These are phyloP conservation scores for Chaetomiaceae sp. DNA, from an alignment of 2,329 filamentous ascomycete species.

Conservation along the genomic window DNA sequence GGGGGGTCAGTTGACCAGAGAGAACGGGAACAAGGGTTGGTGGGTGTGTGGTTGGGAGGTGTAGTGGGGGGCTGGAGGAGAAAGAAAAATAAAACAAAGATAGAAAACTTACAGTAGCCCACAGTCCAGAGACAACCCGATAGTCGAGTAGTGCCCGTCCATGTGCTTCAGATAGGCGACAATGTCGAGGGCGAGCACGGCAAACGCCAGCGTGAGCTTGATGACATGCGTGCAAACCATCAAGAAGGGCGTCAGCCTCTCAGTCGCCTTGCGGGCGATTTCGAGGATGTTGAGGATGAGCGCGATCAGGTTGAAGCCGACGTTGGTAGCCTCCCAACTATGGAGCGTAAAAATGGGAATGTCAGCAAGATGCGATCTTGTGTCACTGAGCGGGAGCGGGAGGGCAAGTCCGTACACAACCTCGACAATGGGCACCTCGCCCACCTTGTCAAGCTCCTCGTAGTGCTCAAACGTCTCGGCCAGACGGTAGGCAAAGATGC, in stretches of 20 bases:
- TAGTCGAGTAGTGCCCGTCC: slow-evolving; percentile 44
- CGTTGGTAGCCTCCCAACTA: slow-evolving; percentile 52
- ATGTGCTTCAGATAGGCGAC: slow-evolving; percentile 43
- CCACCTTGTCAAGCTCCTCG: slow-evolving; percentile 37
- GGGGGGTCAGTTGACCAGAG: too few relatives aligned
- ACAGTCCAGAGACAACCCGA: slow-evolving; percentile 46
- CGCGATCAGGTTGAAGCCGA: slow-evolving; percentile 44
- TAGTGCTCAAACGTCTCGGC: slow-evolving; percentile 42
- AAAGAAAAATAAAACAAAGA: too few relatives aligned
- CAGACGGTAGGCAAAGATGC: slow-evolving; percentile 50
- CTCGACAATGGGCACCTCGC: slow-evolving; percentile 41
- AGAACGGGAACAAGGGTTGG: too few relatives aligned
- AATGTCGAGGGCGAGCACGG: slow-evolving; percentile 47
- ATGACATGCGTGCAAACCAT: slow-evolving; percentile 49
- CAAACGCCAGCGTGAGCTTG: slow-evolving; percentile 43
- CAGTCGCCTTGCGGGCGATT: slow-evolving; percentile 42
- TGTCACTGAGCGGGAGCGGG: too few relatives aligned
- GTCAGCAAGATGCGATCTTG: background rate
- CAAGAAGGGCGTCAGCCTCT: slow-evolving; percentile 50
- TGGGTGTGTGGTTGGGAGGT: slow-evolving; percentile 4
- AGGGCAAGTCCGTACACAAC: slow-evolving; percentile 39
- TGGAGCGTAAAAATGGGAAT: background rate
- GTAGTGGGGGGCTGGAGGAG: background rate
- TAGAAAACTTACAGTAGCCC: slow-evolving; percentile 44
- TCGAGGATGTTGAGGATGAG: slow-evolving; percentile 45